These are phyloP conservation scores for Phalaenopsis hybrid DNA, from an alignment of 116 monocot species.

Conservation along the genomic window DNA sequence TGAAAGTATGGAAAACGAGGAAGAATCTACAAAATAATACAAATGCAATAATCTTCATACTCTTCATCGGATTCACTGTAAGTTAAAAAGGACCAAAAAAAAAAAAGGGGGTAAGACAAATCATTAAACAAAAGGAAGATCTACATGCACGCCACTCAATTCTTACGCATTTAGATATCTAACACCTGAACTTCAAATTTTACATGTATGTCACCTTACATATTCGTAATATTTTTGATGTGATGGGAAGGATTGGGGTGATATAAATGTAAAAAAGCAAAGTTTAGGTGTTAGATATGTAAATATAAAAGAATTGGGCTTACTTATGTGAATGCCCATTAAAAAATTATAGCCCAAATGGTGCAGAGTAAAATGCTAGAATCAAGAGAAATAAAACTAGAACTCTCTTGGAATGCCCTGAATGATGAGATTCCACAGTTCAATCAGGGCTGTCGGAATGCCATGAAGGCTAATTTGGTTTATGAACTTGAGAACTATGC, in stretches of 20 bases:
- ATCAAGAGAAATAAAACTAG: neutral
- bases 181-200: no score
- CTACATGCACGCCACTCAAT: no score
- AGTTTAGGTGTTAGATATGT: neutral
- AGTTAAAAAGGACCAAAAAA: neutral
- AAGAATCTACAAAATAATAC: slow-evolving; percentile 30
- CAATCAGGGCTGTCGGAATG: no score
- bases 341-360: neutral
- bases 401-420: no score
- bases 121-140: no score
- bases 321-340: no score
- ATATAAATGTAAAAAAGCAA: neutral
- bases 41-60: slow-evolving; percentile 31
- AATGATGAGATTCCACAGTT: no score
- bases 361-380: neutral
- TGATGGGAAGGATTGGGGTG: neutral
- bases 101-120: neutral
- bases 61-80: slow-evolving; percentile 44
- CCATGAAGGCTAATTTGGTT: no score
- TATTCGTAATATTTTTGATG: no score
- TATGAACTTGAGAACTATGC: no score
- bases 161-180: no score
- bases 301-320: neutral
- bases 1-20: slow-evolving; percentile 5
- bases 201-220: no score